Conservation (phyloP, 345 rosid species). For the Lepidium sativum region DNA sequence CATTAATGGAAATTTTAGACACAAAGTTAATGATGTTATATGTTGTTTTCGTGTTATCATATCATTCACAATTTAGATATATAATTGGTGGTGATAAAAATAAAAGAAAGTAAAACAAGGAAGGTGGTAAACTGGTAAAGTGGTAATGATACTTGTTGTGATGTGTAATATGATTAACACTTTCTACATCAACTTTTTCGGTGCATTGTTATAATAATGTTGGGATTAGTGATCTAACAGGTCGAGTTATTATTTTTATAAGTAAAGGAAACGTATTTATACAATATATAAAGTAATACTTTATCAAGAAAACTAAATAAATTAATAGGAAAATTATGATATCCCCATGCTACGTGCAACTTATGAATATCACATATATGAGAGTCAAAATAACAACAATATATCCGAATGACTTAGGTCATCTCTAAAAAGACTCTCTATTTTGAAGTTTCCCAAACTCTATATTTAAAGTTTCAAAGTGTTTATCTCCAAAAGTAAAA, state of each 20-base stretch:
- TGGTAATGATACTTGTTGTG: background rate
- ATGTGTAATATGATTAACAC: slow-evolving; percentile 12
- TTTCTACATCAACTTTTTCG: slow-evolving; percentile 2
- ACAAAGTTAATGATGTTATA: background rate
- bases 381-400: background rate
- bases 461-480: too few relatives aligned
- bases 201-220: slow-evolving; percentile 12
- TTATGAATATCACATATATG: background rate
- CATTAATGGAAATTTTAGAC: background rate
- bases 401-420: background rate
- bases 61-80: too few relatives aligned
- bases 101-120: background rate
- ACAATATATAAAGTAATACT: background rate
- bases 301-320: background rate
- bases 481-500: too few relatives aligned
- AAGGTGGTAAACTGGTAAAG: too few relatives aligned
- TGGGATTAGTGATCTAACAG: slow-evolving; percentile 7
- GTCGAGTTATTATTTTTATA: background rate
- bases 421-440: too few relatives aligned
- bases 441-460: too few relatives aligned
- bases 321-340: background rate
- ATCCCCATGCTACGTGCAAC: slow-evolving; percentile 14
- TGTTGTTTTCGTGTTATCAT: too few relatives aligned
- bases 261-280: background rate
- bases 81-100: too few relatives aligned